Conservation (phyloP, 2,329 filamentous ascomycete species). For the Trichoderma gracile region DNA sequence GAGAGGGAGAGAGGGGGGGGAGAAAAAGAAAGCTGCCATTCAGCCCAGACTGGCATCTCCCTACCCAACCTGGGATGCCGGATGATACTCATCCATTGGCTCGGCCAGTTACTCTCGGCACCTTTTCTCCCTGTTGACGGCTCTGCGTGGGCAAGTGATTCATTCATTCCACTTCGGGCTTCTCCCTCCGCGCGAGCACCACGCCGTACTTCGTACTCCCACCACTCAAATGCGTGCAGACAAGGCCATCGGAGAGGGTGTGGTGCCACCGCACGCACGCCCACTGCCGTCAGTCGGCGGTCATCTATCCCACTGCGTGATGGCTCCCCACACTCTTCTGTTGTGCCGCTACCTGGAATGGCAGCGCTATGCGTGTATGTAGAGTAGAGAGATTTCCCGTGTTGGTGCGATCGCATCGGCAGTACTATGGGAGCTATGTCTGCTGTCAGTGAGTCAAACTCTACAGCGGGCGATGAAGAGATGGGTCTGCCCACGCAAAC, state of each 20-base stretch:
- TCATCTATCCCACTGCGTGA: conserved; percentile 11
- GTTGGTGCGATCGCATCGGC: conserved; percentile 19
- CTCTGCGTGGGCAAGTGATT: conserved; percentile 1
- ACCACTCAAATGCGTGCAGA: conserved; percentile 1
- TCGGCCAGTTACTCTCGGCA: not conserved
- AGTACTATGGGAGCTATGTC: not conserved
- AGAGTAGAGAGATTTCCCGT: not conserved
- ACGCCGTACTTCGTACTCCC: not conserved
- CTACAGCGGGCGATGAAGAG: conserved; percentile 13
- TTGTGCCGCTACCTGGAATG: not conserved
- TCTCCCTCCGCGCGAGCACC: not conserved
- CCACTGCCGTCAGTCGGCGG: conserved; percentile 15
- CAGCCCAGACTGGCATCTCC: conserved; percentile 15
- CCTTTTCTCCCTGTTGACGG: conserved; percentile 4
- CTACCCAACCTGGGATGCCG: not conserved
- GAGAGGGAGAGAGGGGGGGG: not conserved
- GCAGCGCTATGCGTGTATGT: not conserved
- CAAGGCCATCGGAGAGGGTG: conserved; percentile 7
- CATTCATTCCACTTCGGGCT: conserved; percentile 10
- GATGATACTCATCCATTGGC: not conserved
- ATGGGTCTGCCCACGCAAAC: not conserved
- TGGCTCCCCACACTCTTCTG: conserved; percentile 9
- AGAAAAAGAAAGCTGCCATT: conserved; percentile 4
- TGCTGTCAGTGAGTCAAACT: conserved; percentile 4
- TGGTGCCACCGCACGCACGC: conserved; percentile 13